Percentiles rank a stretch among this genome's conserved stretches.
These are phyloP conservation scores for Cyclotella baltica DNA, from an alignment of 108 stramenopile genomes.

Conservation along the genomic window DNA sequence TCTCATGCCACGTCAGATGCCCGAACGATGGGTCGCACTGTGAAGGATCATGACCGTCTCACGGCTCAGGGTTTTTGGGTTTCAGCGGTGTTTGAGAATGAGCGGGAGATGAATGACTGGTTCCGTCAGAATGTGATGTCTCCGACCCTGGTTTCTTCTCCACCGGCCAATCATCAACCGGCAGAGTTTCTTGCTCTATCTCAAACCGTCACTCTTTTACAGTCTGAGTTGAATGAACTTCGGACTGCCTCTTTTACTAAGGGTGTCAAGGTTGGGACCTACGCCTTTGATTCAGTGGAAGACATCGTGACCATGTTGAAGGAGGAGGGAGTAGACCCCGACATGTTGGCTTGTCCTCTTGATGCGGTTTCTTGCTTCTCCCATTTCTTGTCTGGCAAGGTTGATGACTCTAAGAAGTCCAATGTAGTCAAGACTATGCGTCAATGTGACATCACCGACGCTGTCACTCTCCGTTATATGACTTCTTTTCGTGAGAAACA, in stretches of 20 bases:
- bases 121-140: no score
- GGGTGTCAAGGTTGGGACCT: neutral
- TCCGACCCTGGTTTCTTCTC: neutral
- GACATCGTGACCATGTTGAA: neutral
- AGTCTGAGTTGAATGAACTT: neutral
- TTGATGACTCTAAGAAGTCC: neutral
- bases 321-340: neutral
- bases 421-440: neutral
- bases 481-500: neutral
- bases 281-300: neutral
- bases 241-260: slow-evolving; percentile 2
- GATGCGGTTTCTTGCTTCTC: neutral
- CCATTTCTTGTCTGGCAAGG: neutral
- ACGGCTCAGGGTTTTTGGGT: no score
- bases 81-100: no score
- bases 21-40: no score
- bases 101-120: no score
- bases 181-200: neutral
- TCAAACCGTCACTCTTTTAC: neutral
- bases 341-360: neutral
- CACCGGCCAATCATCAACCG: no score
- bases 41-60: no score
- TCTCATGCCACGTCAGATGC: no score
- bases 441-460: neutral
- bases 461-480: neutral